Base-by-base conservation (phyloP, 208 protist species). In the Acanthamoeba castellanii region DNA sequence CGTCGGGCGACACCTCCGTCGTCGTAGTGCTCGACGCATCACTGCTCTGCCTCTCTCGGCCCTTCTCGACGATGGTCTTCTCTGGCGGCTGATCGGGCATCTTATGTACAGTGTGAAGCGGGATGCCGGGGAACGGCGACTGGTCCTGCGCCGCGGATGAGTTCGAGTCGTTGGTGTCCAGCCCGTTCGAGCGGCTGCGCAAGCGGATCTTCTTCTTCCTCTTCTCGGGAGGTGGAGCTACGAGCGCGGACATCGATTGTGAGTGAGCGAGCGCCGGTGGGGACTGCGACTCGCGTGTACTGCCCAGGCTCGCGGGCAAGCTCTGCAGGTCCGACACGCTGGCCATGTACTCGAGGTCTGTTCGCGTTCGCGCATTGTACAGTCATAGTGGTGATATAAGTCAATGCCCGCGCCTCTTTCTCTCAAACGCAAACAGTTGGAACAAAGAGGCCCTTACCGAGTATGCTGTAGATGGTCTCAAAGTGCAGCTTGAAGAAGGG, bases 401-500 rank as follows among this genome's bases (percentile, higher is more conserved):
- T 59, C 55, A 59, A 22, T 22, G 37, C 3, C 37, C 37, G 37
- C 7, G 42, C 7, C 42, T 47, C 42, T 47, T 47, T 13, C 42
- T 47, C 42, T 45, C 7, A 50, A 50, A 50, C 20, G 14, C 64
- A 70, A n/a, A 32, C 64, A 8, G 14, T 70, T 3, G 42, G 5
- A 3, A 45, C 42, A 45, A 45, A 45, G 42, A 45, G 42, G 68
- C 16, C 7, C 13, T 16, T 70, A 91, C 85, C 85, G 14, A 91
- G 85, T 47, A 91, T 70, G 57, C 57, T 72, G 57, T 91, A 91
- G 57, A 91, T 32, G 22, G 59, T 72, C 0, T 91, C 85, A 27
- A 91, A 91, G 85, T 91, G 85, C 16, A 91, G 59, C 85, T 91
- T n/a, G 85, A 91, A 91, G 32, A 91, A 91, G 30, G 85, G 85